phyloP scores from a whole-genome alignment of 495 filamentous ascomycete species.

The Aspergillus biplanus region DNA sequence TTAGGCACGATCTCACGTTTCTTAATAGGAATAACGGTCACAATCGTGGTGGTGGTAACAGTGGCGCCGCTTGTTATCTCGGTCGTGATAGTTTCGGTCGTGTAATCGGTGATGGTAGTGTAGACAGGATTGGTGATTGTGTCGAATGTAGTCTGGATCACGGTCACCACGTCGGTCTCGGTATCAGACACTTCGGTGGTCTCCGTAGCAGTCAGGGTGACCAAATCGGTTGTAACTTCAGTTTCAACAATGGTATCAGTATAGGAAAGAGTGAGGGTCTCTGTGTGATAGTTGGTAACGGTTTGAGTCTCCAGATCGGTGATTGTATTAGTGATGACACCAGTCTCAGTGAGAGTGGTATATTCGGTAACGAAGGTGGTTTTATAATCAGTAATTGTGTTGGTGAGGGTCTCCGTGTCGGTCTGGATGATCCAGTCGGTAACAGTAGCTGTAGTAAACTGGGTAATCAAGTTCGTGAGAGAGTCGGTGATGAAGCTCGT shows the following conservation, averaged over 20 bases:
- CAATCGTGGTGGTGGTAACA: not conserved
- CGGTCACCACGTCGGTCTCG: not conserved
- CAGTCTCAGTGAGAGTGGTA: not conserved
- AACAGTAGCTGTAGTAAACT: not conserved
- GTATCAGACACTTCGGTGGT: not conserved
- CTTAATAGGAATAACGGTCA: not conserved
- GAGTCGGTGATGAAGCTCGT: not conserved
- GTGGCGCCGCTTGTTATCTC: not conserved
- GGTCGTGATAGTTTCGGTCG: not conserved
- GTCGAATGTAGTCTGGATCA: not conserved
- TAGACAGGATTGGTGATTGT: not conserved
- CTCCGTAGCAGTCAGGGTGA: not conserved
- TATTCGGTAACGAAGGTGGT: not conserved
- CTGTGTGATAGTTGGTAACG: conserved; percentile 3
- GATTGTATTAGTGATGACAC: not conserved
- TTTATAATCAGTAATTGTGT: not conserved
- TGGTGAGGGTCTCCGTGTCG: not conserved
- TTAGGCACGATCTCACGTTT: not conserved
- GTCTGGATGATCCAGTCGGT: not conserved
- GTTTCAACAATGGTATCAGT: not conserved
- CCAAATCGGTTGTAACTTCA: not conserved
- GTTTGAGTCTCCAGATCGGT: not conserved
- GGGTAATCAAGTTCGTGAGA: not conserved
- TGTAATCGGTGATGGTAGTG: not conserved
- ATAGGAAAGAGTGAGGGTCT: conserved; percentile 5